Base-by-base conservation (phyloP, 176 grass and related monocot genomes). In the Carex littledalei region DNA sequence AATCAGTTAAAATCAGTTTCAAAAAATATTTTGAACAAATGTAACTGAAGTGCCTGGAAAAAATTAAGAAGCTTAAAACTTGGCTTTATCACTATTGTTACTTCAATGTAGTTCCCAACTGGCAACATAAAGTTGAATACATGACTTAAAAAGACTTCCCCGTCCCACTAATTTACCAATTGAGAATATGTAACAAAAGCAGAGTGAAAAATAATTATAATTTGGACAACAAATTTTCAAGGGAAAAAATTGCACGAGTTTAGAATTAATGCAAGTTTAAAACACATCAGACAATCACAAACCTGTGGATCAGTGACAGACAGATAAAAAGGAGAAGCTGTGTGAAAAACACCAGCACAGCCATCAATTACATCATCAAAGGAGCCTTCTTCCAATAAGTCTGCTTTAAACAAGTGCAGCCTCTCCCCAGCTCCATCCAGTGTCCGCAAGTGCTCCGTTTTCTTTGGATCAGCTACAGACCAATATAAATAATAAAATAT, bases 261-360 rank as follows among this genome's bases (percentile, higher is more conserved):
- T 9, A 74, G 41, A 20, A 74, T 74, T n/a, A 22, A 74, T 5
- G 6, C 18, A 50, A 47, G 16, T 72, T 11, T 21, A 47, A 74
- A 74, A 73, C 41, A 45, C 41, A 74, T 74, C 10, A 80, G 21
- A 49, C 8, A 69, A 83, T 83, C 86, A 49, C 8, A 69, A 83
- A 87, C 86, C 86, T 87, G 54, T 18, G 79, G 79, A 82, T 87
- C 86, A 22, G 79, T 39, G 20, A 65, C 31, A 32, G 45, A 55
- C 8, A 13, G 3, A 21, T 52, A 63, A 47, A 83, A 72, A 62
- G 86, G 86, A 64, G 79, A 83, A 63, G 86, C 86, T 11, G 79
- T 83, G 67, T 87, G 86, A 47, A 87, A 87, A 64, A 87, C 86
- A 66, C 79, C 78, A 63, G 57, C 37, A 64, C 86, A 87, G 35